Evolutionary conservation across 768 basidiomycete genomes (phyloP), one percentile per base, ranked within the genome.

Genomic region (Epithele typhae): DNA sequence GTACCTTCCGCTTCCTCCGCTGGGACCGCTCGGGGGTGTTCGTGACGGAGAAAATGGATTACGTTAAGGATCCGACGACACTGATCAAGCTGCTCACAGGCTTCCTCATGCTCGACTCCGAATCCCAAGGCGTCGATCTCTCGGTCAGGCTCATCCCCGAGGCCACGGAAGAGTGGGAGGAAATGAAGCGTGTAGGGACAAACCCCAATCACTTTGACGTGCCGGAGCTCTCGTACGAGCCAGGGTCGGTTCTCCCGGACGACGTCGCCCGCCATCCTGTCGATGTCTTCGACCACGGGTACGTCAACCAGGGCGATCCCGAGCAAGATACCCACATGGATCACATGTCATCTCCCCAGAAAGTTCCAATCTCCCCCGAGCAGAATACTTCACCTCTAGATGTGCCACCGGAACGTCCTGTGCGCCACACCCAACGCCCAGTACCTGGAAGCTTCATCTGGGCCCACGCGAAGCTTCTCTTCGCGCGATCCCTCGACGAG

Each of bases 101-200:
- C 2, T 51, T 51, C 22, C 18, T n/a, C 4, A 1, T 9, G 0
- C 43, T 49, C 18, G 18, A 25, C 37, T 22, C 25, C 33, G 30
- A 14, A 1, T 5, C 23, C n/a, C 48, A 49, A 22, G 48, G 48
- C 17, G 12, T 40, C 4, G 48, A 49, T 37, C 37, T 30, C 17
- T 35, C 48, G 17, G 48, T 32, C 10, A 25, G 15, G 7, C 27
- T 30, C 19, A 11, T 49, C 6, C 7, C 11, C 12, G 8, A 2
- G 18, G 25, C 9, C 0, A 18, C 40, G 10, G 14, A 18, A 6
- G 40, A 15, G 1, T 41, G 27, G 25, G 14, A 17, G 18, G 18
- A n/a, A 6, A 41, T 41, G 40, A 27, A 41, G 8, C n/a, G 10
- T 17, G 30, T 44, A 14, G 27, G 8, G 7, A 7, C 7, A 7